Evolutionary conservation across 2,329 filamentous ascomycete genomes (phyloP).

Genomic region (Cladorrhinum sp.): DNA sequence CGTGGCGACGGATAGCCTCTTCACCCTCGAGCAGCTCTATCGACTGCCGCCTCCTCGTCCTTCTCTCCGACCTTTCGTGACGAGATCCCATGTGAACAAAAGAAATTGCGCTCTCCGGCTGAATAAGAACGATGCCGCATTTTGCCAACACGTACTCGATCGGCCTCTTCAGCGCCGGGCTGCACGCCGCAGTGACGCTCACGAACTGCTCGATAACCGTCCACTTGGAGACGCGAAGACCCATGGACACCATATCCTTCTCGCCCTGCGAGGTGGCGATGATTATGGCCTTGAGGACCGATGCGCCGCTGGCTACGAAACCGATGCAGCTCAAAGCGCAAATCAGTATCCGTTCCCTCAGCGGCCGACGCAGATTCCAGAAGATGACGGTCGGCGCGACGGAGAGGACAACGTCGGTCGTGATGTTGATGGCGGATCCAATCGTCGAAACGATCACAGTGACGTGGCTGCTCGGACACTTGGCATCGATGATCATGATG

Average conservation of each 20-base stretch:
- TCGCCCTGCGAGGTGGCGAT: constrained; percentile 4
- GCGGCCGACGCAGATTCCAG: constrained; percentile 19
- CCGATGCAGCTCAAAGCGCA: constrained; percentile 21
- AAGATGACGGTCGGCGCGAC: constrained; percentile 20
- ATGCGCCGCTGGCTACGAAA: constrained; percentile 17
- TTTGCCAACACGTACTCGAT: constrained; percentile 17
- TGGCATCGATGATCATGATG: neutral
- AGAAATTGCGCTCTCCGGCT: constrained; percentile 11
- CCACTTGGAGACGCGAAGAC: constrained; percentile 19
- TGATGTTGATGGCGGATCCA: constrained; percentile 18
- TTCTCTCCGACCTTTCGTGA: neutral
- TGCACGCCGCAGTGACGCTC: constrained; percentile 20
- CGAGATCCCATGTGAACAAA: constrained; percentile 14
- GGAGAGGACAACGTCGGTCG: constrained; percentile 19
- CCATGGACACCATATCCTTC: constrained; percentile 13
- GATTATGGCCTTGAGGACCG: constrained; percentile 17
- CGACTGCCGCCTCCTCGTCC: constrained; percentile 1
- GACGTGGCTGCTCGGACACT: neutral
- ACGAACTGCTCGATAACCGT: constrained; percentile 22
- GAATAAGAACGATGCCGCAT: constrained; percentile 15
- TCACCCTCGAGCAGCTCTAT: constrained; percentile 5
- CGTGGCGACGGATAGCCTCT: neutral
- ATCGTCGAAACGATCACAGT: constrained; percentile 14
- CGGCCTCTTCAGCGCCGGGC: constrained; percentile 23
- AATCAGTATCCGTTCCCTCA: constrained; percentile 22